Conservation (phyloP, 805 yeast species). For the Wickerhamomyces queroliae region DNA sequence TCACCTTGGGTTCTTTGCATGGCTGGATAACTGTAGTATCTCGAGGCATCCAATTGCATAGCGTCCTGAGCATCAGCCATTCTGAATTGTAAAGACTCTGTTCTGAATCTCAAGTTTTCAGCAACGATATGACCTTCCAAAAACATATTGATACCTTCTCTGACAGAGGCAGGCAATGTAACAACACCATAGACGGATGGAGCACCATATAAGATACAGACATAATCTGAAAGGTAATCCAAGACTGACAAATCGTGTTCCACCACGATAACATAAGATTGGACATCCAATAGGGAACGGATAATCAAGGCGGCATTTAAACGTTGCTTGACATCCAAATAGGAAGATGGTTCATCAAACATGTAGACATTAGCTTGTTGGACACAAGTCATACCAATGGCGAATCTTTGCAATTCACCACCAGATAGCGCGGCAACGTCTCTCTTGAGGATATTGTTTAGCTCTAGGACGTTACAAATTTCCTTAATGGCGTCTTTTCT, state of each 20-base stretch:
- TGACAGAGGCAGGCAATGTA: conserved; percentile 90
- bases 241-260: conserved; percentile 98
- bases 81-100: conserved; percentile 92
- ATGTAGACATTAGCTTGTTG: conserved; percentile 94
- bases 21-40: conserved; percentile 70
- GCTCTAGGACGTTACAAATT: conserved; percentile 66
- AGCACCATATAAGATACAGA: conserved; percentile 95
- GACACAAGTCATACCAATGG: conserved; percentile 95
- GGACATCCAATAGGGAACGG: conserved; percentile 72
- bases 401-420: conserved; percentile 98
- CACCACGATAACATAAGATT: conserved; percentile 88
- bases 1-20: conserved; percentile 95
- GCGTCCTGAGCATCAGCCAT: conserved; percentile 85
- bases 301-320: conserved; percentile 94
- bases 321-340: conserved; percentile 97
- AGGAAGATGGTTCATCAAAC: conserved; percentile 99
- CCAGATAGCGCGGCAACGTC: conserved; percentile 90
- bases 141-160: conserved; percentile 99
- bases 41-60: conserved; percentile 68
- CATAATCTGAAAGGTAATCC: conserved; percentile 94
- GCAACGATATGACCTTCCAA: conserved; percentile 97
- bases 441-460: conserved; percentile 72
- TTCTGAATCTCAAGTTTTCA: conserved; percentile 95
- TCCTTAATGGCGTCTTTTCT: conserved; percentile 59
- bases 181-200: conserved; percentile 99